Evolutionary conservation across 2,329 filamentous ascomycete genomes (phyloP), one percentile per base, ranked within the genome.

Genomic region (Pseudogymnoascus sp.): DNA sequence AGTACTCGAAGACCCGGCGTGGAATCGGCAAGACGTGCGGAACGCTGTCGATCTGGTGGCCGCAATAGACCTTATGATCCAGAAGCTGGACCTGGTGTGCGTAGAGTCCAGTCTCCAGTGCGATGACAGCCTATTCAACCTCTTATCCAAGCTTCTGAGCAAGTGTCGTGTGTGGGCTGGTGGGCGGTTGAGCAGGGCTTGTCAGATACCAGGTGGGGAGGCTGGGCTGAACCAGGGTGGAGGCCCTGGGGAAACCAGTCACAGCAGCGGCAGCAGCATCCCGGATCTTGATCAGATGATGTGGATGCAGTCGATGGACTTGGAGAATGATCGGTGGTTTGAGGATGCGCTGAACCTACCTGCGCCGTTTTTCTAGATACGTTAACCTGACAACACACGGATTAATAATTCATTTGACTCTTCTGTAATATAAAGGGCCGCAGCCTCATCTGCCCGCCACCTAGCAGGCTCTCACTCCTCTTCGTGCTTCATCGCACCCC

Each of bases 21-120:
- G 75, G 75, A 73, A 77, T 64, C 68, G 68, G 16, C 67, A 71
- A n/a, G 71, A 71, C 18, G 73, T 75, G 44, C 71, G 70, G 14
- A 69, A 72, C 31, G 70, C 65, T 2, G 68, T 77, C 1, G 64
- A 73, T 61, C 64, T 77, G 1, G 61, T 70, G 12, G 66, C 66
- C 5, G 66, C 71, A 5, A 65, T 77, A 14, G 74, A 74, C 21
- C 66, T 63, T 37, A 70, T 76, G 61, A 62, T 69, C 1, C 63
- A 72, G 21, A 73, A 69, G 42, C 67, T 74, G 3, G 68, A 72
- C 10, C 35, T 68, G 21, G 65, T 66, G 8, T 67, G 69, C 61
- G 66, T 68, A 21, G 74, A 74, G 62, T 65, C 68, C 0, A 69
- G 70, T 4, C 66, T 72, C 6, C 67, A 71, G 65, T 70, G 69